Evolutionary conservation across 495 filamentous ascomycete species (phyloP), one percentile per base, ranked within the genome.

Genomic region (Chaetomidium leptoderma): DNA sequence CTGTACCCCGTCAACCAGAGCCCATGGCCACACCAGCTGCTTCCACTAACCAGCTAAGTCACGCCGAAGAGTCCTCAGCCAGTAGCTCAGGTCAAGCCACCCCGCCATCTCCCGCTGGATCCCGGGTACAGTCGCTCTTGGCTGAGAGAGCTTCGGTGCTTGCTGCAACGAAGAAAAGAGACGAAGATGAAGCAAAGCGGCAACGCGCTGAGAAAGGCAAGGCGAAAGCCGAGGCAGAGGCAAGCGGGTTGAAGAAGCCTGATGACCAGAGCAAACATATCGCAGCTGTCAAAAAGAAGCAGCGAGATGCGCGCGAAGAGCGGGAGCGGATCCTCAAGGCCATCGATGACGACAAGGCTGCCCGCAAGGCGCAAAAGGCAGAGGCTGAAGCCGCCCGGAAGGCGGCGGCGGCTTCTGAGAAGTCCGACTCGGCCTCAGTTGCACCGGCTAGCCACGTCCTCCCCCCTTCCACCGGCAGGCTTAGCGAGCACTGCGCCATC

Each of bases 271-370:
- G 57, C 53, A 70, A 65, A 43, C 81, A 83, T 58, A 74, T 75
- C n/a, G 74, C 77, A 36, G 62, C 76, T 46, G 67, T 83, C 37
- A 74, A 75, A 53, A 78, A 78, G 51, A 71, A 74, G 39, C 73
- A 81, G 58, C 63, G 72, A n/a, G 81, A 83, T 14, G 83, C 80
- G 0, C 68, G 74, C 35, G 78, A 79, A 44, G 86, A 88, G 63
- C 75, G 85, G 19, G 74, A 78, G 47, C 73, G 85, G 0, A 83
- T 88, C 35, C 70, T 86, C 42, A 77, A 75, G 50, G 77, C 78
- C 43, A 83, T 88, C 54, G 84, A 86, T 48, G 78, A 86, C 61
- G 87, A 91, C 69, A 88, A 84, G 66, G 75, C 72, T 2, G 84
- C 83, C 50, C 80, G 89, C 14, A 76, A 74, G 36, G 75, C 75